Conservation (phyloP, 257 asterid species). For the Rehmannia glutinosa region DNA sequence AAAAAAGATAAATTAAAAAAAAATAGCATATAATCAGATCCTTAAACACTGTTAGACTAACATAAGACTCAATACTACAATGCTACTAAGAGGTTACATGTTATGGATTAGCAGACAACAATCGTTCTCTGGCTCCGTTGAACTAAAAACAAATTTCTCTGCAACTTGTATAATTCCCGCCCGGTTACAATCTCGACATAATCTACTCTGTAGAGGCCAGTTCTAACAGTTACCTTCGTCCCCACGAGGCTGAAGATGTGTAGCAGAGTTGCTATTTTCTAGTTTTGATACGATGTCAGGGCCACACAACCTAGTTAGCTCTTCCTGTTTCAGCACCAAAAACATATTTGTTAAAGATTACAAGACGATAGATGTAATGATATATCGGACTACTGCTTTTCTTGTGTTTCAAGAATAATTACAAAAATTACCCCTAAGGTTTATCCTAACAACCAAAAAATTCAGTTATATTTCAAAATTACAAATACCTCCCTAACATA, state of each 20-base stretch:
- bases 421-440: too few species aligned
- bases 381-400: too few species aligned
- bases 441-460: too few species aligned
- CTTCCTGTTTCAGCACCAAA: slow-evolving; percentile 54
- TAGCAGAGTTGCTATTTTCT: slow-evolving; percentile 32
- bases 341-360: not conserved
- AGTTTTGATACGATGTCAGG: slow-evolving; percentile 52
- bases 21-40: too few species aligned
- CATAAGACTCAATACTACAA: slow-evolving; percentile 11
- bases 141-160: slow-evolving; percentile 17
- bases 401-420: too few species aligned
- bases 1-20: not conserved
- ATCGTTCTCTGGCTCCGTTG: not conserved
- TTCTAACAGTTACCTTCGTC: slow-evolving; percentile 49
- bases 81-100: not conserved
- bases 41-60: not conserved
- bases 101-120: slow-evolving; percentile 25
- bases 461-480: too few species aligned
- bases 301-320: slow-evolving; percentile 53
- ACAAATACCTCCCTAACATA: too few species aligned
- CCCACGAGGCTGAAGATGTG: slow-evolving; percentile 31
- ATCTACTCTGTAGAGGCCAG: too few species aligned
- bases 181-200: too few species aligned
- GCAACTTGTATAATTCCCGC: too few species aligned
- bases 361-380: too few species aligned